Conservation (phyloP, 148 eudicot genomes). For the Tetragonia tetragonoides region DNA sequence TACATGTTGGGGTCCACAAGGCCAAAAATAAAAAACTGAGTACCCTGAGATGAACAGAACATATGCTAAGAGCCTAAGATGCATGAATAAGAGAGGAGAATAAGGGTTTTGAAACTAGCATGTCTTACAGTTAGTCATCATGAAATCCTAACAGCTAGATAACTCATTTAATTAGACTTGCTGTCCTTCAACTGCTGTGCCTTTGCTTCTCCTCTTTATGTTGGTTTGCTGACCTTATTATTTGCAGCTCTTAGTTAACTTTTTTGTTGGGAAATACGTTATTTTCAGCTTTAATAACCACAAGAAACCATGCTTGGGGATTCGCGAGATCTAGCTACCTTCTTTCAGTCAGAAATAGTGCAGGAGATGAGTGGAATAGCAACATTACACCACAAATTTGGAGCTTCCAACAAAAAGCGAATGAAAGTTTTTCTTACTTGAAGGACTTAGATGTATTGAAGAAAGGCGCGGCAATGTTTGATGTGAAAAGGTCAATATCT, state of each 20-base stretch:
- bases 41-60: too few species aligned
- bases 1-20: too few species aligned
- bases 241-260: background rate
- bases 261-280: background rate
- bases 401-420: constrained; percentile 38
- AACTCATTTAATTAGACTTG: background rate
- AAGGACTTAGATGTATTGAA: constrained; percentile 30
- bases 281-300: constrained; percentile 45
- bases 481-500: constrained; percentile 30
- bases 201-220: background rate
- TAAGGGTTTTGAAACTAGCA: too few species aligned
- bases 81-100: too few species aligned
- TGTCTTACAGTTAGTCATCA: too few species aligned
- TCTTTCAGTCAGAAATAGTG: constrained; percentile 27
- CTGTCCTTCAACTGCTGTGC: background rate
- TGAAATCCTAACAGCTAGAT: background rate
- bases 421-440: constrained; percentile 40
- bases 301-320: constrained; percentile 46
- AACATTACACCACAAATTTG: constrained; percentile 29
- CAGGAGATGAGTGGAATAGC: constrained; percentile 34
- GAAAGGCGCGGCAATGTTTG: constrained; percentile 36
- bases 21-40: too few species aligned
- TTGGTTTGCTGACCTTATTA: background rate
- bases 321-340: constrained; percentile 42
- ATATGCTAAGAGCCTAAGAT: too few species aligned